Evolutionary conservation across 148 eudicot species (phyloP).

Genomic region (Fallopia convolvulus): DNA sequence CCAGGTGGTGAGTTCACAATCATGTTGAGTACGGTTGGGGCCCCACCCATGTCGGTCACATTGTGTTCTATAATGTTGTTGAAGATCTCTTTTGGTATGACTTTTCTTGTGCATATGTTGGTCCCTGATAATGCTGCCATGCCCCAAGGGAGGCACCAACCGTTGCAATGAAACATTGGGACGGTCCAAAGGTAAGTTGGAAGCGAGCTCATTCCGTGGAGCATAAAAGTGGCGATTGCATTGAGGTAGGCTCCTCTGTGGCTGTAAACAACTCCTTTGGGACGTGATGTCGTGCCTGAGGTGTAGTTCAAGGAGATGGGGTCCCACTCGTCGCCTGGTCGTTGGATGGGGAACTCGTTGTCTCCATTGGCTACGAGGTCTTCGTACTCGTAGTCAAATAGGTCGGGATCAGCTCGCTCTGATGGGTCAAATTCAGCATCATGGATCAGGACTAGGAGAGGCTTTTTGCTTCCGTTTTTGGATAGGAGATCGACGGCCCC

Average conservation of each 20-base stretch:
- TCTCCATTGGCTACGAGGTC: conserved; percentile 34
- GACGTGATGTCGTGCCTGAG: conserved; percentile 67
- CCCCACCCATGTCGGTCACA: conserved; percentile 61
- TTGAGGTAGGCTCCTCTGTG: conserved; percentile 70
- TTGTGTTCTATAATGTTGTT: conserved; percentile 29
- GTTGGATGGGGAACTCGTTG: conserved; percentile 25
- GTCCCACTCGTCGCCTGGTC: conserved; percentile 45
- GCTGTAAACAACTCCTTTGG: conserved; percentile 58
- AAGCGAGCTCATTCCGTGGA: conserved; percentile 44
- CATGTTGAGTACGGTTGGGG: conserved; percentile 69
- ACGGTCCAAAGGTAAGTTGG: conserved; percentile 62
- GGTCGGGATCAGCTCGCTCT: background rate
- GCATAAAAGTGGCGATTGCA: conserved; percentile 47
- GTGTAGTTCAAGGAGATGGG: conserved; percentile 60
- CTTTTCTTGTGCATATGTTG: conserved; percentile 48
- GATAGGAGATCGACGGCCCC: conserved; percentile 35
- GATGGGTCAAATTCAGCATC: conserved; percentile 16
- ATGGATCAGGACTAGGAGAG: conserved; percentile 31
- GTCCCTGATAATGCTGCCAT: conserved; percentile 61
- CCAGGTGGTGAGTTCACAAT: conserved; percentile 36
- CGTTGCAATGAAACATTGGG: conserved; percentile 73
- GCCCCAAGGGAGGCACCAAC: conserved; percentile 71
- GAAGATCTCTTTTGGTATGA: conserved; percentile 46
- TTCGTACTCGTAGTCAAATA: conserved; percentile 30
- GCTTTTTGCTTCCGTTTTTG: conserved; percentile 17